Evolutionary conservation across 164 flowering plant species (phyloP), one percentile per base, ranked within the genome.

Genomic region (Berberis thunbergii): DNA sequence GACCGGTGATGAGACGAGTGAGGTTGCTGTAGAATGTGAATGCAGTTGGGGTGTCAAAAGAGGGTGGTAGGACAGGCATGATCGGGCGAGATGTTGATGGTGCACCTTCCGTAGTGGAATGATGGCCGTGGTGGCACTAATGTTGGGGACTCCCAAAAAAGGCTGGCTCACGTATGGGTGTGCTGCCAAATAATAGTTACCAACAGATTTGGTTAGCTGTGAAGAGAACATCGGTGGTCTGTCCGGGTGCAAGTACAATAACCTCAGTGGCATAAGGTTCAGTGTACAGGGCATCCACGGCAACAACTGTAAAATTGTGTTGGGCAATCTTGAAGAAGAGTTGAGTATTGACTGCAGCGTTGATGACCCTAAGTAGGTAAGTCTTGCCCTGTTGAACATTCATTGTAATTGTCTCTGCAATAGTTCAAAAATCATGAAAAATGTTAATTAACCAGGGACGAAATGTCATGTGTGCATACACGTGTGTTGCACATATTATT

Each of bases 301-400:
- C 87, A 44, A 90, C 90, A 2, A 90, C 92, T 3, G 80, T 87
- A 53, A 90, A 5, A 0, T 64, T 78, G 82, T 90, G 97, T 4
- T 74, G 64, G 54, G 95, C 91, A 4, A 90, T 69, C 71, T 80
- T 83, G 85, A 82, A 90, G 77, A 87, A 90, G 48, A 83, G 76
- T 50, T 86, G 85, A 69, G 6, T 26, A 54, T 54, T 54, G 57
- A 54, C 0, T 10, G 39, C 57, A 54, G 39, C 49, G 49, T 46
- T 46, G 26, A 54, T 54, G 57, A 54, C n/a, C n/a, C 57, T 4
- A 12, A 10, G 57, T 6, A 26, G 57, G 57, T 54, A 54, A 4
- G 57, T 54, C 57, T 54, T 54, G 57, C 39, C 57, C 1, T 10
- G 39, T 10, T 26, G 26, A 26, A 26, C 26, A 26, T 26, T 26